Evolutionary conservation across 164 flowering plant genomes (phyloP), one percentile per base, ranked within the genome.

Genomic region (Warburgia ugandensis): DNA sequence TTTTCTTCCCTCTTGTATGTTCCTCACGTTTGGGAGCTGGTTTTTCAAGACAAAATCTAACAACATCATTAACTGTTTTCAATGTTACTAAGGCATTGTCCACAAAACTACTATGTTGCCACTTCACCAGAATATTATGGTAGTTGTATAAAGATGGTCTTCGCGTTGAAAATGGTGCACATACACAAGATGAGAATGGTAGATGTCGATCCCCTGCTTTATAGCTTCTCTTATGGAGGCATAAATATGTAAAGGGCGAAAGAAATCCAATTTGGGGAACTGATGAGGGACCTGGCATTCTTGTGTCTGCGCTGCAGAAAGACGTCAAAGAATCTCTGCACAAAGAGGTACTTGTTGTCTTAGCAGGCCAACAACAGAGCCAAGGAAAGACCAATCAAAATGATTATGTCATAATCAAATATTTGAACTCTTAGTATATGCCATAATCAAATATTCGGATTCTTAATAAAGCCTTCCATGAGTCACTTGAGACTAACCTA

Each of bases 41-140:
- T 39, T 61, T 65, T 17, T 71, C 78, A 40, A 90, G 19, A 44
- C 69, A 69, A 75, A 90, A 90, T 64, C 81, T 76, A 31, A 79
- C 81, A 50, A 77, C 73, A 56, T 73, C 77, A 50, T 57, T 65
- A 35, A 73, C 85, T 33, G 66, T 63, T 60, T 69, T 69, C 62
- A 86, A 51, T 54, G 75, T 77, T 38, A 84, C 31, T 11, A 74
- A 64, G 27, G 72, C 66, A 74, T 55, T 67, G 45, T 70, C 77
- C 52, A 66, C 48, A 46, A 45, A 56, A 52, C 77, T 70, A 60
- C 49, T 60, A 40, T 50, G 66, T 25, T 54, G 29, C 66, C 43
- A 60, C 36, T 43, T 58, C 28, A 57, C 27, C 50, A 29, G 13
- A 48, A 26, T 27, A 63, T 48, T 49, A 22, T 13, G 41, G 17